Evolutionary conservation across 1,139 yeast genomes (phyloP).

Genomic region (Sporopachydermia cereana): DNA sequence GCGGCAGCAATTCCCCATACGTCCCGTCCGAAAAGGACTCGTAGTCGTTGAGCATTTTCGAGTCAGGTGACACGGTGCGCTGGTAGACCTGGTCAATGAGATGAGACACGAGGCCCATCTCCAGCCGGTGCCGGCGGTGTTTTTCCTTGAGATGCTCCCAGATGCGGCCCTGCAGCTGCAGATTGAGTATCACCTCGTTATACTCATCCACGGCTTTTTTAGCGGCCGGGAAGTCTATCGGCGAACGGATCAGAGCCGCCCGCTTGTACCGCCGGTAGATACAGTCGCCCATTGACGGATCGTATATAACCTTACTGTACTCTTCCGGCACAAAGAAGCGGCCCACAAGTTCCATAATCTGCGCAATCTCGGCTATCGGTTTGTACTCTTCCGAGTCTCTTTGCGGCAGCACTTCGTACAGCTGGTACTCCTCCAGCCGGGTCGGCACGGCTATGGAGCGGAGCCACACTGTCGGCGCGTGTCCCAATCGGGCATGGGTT

Average conservation of each 20-base stretch:
- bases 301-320: conserved; percentile 29
- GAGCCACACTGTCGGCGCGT: conserved; percentile 1
- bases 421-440: not conserved
- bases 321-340: conserved; percentile 32
- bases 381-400: conserved; percentile 38
- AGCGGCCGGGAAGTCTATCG: conserved; percentile 22
- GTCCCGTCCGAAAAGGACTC: conserved; percentile 86
- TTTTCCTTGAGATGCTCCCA: conserved; percentile 25
- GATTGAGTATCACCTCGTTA: conserved; percentile 26
- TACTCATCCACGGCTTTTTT: conserved; percentile 28
- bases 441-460: conserved; percentile 4
- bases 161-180: conserved; percentile 25
- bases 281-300: conserved; percentile 28
- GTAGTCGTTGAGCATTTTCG: conserved; percentile 52
- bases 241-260: conserved; percentile 26
- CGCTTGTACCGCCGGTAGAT: conserved; percentile 34
- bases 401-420: conserved; percentile 3
- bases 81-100: conserved; percentile 61
- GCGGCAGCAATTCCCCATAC: conserved; percentile 82
- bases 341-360: conserved; percentile 39
- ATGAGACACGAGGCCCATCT: conserved; percentile 54
- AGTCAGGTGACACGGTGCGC: conserved; percentile 68
- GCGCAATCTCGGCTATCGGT: conserved; percentile 64
- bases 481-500: not conserved
- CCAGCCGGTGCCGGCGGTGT: conserved; percentile 30